These are phyloP conservation scores for Candida xiaguanensis DNA, from an alignment of 805 yeast genomes.

Conservation along the genomic window DNA sequence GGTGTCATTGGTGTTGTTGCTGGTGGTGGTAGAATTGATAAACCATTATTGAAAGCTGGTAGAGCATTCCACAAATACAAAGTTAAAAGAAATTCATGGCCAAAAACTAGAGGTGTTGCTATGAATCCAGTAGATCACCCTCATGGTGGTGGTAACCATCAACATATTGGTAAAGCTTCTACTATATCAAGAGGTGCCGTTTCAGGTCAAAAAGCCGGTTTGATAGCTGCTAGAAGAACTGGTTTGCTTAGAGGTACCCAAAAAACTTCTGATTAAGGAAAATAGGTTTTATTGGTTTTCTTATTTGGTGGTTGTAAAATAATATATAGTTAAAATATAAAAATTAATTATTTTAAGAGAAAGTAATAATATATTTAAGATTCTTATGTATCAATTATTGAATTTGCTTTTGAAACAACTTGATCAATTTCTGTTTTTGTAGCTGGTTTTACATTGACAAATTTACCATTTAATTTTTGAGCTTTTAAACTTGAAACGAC, in stretches of 20 bases:
- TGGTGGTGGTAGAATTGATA: slow-evolving; percentile 99
- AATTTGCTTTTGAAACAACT: neutral
- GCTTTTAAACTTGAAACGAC: slow-evolving; percentile 40
- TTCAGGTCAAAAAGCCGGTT: slow-evolving; percentile 39
- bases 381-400: neutral
- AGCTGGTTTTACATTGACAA: slow-evolving; percentile 37
- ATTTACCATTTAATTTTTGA: slow-evolving; percentile 34
- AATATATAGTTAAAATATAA: neutral
- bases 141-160: slow-evolving; percentile 97
- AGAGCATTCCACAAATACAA: slow-evolving; percentile 99
- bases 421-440: slow-evolving; percentile 38
- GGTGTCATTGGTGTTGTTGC: slow-evolving; percentile 99
- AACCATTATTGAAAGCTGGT: slow-evolving; percentile 99
- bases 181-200: slow-evolving; percentile 39
- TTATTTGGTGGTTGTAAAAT: neutral
- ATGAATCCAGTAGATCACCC: slow-evolving; percentile 99
- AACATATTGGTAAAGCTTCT: slow-evolving; percentile 35
- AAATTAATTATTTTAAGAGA: neutral
- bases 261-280: slow-evolving; percentile 29
- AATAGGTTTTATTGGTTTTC: slow-evolving; percentile 9
- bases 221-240: slow-evolving; percentile 38
- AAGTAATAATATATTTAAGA: too few species aligned
- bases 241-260: slow-evolving; percentile 39
- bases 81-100: slow-evolving; percentile 99
- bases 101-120: slow-evolving; percentile 99